phyloP scores from a whole-genome alignment of 2,329 filamentous ascomycete genomes.

The Apiospora marii region DNA sequence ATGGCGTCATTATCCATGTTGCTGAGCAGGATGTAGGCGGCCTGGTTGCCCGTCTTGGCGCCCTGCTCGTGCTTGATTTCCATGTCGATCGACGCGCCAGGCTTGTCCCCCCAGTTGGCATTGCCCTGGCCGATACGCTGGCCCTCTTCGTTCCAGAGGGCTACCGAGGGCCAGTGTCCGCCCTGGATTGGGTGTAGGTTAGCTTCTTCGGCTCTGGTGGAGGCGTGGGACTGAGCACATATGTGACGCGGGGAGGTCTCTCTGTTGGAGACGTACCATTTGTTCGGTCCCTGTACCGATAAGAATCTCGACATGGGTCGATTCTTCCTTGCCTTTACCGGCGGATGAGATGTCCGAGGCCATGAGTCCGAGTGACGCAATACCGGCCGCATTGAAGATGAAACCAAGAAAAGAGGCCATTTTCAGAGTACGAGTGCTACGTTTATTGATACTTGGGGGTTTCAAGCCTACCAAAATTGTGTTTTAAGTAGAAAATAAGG shows the following conservation, averaged over 20 bases:
- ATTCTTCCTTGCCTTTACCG: neutral
- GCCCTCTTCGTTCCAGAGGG: slow-evolving; percentile 33
- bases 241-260: too few relatives aligned
- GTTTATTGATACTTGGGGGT: too few relatives aligned
- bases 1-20: slow-evolving; percentile 35
- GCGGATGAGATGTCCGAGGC: too few relatives aligned
- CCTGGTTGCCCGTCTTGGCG: slow-evolving; percentile 23
- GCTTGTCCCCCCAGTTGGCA: slow-evolving; percentile 21
- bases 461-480: too few relatives aligned
- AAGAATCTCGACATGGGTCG: neutral
- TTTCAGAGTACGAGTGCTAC: too few relatives aligned
- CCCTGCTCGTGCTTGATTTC: neutral
- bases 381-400: slow-evolving; percentile 22
- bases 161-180: slow-evolving; percentile 30
- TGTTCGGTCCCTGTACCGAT: too few relatives aligned
- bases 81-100: slow-evolving; percentile 12
- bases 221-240: too few relatives aligned
- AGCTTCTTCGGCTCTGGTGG: neutral
- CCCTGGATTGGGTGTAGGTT: slow-evolving; percentile 30
- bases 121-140: slow-evolving; percentile 30
- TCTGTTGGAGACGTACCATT: too few relatives aligned
- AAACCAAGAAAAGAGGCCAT: slow-evolving; percentile 24
- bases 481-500: too few relatives aligned
- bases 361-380: slow-evolving; percentile 11
- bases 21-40: slow-evolving; percentile 34